phyloP scores from a whole-genome alignment of 129 eudicot species.

The Flaveria brownii region DNA sequence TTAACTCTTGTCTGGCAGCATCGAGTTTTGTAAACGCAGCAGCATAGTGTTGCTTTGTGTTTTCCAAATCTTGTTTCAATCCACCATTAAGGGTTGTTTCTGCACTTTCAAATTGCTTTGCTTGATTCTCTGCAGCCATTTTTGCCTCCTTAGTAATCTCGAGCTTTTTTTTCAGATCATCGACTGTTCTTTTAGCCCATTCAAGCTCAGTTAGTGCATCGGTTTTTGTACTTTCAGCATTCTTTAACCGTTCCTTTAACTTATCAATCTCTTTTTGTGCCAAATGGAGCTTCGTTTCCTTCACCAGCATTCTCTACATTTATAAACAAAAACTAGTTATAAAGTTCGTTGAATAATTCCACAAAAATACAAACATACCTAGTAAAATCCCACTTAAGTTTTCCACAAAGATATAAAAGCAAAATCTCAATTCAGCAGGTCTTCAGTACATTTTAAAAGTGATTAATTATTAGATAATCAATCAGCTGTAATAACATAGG shows the following conservation, averaged over 20 bases:
- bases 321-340: background rate
- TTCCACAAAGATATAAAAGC: background rate
- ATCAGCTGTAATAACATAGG: background rate
- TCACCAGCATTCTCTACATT: conserved; percentile 66
- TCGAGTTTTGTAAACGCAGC: conserved; percentile 62
- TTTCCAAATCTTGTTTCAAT: conserved; percentile 42
- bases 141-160: conserved; percentile 56
- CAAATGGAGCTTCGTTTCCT: conserved; percentile 74
- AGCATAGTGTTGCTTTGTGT: conserved; percentile 50
- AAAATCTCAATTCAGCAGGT: background rate
- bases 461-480: background rate
- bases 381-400: background rate
- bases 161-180: conserved; percentile 63
- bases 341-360: background rate
- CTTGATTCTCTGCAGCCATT: conserved; percentile 49
- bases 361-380: background rate
- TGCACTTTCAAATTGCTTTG: conserved; percentile 53
- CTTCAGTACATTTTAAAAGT: no score
- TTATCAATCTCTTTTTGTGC: conserved; percentile 76
- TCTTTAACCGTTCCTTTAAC: conserved; percentile 66
- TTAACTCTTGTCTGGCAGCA: conserved; percentile 69
- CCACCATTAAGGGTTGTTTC: conserved; percentile 31
- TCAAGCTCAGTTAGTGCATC: conserved; percentile 80
- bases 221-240: conserved; percentile 72
- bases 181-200: conserved; percentile 61